These are phyloP conservation scores for Platanus orientalis DNA, from an alignment of 164 flowering plant species.

Conservation along the genomic window DNA sequence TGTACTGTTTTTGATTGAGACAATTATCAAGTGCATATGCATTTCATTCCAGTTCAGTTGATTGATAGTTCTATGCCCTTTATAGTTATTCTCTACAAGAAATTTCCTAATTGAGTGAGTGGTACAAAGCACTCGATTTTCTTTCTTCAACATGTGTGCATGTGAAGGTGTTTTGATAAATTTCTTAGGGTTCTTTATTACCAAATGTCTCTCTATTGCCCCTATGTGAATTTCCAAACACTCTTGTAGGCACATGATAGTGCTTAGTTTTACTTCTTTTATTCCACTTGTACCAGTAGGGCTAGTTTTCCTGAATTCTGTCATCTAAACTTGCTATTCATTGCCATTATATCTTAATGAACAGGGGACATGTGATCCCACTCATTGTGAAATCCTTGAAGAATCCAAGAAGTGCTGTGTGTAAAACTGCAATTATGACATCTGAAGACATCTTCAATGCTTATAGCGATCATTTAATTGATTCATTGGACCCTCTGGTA, in stretches of 20 bases:
- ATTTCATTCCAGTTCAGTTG: no score
- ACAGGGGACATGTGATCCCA: slow-evolving; percentile 64
- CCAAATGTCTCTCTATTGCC: not conserved
- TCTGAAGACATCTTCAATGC: slow-evolving; percentile 71
- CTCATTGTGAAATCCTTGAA: slow-evolving; percentile 76
- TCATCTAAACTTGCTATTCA: not conserved
- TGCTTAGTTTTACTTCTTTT: not conserved
- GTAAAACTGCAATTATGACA: slow-evolving; percentile 92
- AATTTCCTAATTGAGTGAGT: no score
- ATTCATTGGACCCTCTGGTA: slow-evolving; percentile 79
- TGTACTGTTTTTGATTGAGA: not conserved
- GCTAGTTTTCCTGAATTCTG: not conserved
- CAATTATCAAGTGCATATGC: not conserved
- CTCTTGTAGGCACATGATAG: not conserved
- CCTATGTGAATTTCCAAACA: not conserved
- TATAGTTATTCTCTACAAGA: no score
- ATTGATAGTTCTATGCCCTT: no score
- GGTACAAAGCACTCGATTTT: no score
- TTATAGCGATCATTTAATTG: slow-evolving; percentile 64
- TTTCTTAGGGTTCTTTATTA: not conserved
- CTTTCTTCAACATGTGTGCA: not conserved
- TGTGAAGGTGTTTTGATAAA: not conserved
- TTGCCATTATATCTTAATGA: slow-evolving; percentile 1
- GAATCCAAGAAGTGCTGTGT: slow-evolving; percentile 97
- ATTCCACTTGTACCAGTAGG: not conserved